These are phyloP conservation scores for Dalechampia spathulata DNA, from an alignment of 441 rosid genomes.

Conservation along the genomic window DNA sequence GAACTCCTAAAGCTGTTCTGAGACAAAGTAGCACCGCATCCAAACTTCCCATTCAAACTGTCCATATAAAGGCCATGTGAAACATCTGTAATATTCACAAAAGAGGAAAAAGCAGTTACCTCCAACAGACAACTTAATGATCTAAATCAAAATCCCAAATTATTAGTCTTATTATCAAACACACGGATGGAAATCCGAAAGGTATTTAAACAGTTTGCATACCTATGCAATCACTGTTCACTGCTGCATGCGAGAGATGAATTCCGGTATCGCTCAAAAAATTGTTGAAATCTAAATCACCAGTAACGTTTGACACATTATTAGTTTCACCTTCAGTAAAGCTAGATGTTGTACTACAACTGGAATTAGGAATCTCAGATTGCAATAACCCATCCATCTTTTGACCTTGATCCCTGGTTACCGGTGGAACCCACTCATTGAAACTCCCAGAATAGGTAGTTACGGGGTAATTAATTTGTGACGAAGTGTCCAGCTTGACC, in stretches of 20 bases:
- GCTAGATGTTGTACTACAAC: conserved; percentile 39
- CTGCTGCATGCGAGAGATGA: conserved; percentile 20
- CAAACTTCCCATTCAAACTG: conserved; percentile 17
- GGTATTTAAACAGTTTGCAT: conserved; percentile 8
- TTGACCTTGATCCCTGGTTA: conserved; percentile 22
- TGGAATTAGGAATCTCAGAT: conserved; percentile 35
- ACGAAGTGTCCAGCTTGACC: conserved; percentile 23
- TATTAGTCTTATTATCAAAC: conserved; percentile 1
- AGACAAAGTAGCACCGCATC: conserved; percentile 12
- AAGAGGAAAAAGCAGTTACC: conserved; percentile 21
- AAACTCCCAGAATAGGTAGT: conserved; percentile 43
- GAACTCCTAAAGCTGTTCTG: conserved; percentile 22
- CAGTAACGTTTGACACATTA: conserved; percentile 25
- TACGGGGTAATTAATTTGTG: too few species aligned
- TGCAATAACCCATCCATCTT: conserved; percentile 32
- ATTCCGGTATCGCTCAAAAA: conserved; percentile 20
- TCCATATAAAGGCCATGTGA: conserved; percentile 20
- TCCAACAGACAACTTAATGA: conserved; percentile 1
- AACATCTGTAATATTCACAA: conserved; percentile 35
- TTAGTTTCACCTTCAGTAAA: conserved; percentile 30
- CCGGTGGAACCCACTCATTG: conserved; percentile 29
- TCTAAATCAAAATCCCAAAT: conserved; percentile 5
- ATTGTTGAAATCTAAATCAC: conserved; percentile 18
- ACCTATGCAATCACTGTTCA: conserved; percentile 28
- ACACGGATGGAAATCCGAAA: not conserved